phyloP scores from a whole-genome alignment of 805 yeast species.

The Torulaspora delbrueckii region DNA sequence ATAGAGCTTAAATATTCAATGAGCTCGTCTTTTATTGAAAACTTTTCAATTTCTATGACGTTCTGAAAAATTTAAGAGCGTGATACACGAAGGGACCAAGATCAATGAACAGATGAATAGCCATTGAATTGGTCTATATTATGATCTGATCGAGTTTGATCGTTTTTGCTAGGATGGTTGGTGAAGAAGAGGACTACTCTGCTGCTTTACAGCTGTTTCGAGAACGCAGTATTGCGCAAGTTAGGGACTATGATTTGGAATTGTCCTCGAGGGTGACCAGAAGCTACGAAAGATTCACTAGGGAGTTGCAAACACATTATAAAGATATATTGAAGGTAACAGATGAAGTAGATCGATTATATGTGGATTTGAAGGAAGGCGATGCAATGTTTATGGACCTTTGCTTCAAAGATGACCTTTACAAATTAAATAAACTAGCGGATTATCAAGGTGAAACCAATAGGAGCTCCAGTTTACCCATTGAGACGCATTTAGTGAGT shows the following conservation, averaged over 20 bases:
- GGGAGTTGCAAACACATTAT: constrained; percentile 23
- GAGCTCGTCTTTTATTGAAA: constrained; percentile 10
- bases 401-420: constrained; percentile 31
- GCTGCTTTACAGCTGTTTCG: constrained; percentile 15
- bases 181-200: not conserved
- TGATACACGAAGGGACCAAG: constrained; percentile 9
- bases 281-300: constrained; percentile 19
- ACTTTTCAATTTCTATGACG: constrained; percentile 11
- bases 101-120: not conserved
- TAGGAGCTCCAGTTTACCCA: not conserved
- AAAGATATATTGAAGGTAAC: constrained; percentile 27
- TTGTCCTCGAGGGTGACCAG: constrained; percentile 14
- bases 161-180: not conserved
- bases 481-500: not conserved
- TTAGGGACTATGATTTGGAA: constrained; percentile 18
- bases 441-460: constrained; percentile 6
- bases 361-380: constrained; percentile 14
- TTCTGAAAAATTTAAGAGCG: constrained; percentile 6
- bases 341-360: constrained; percentile 17
- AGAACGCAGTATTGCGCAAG: constrained; percentile 14
- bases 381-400: constrained; percentile 27
- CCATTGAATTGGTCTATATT: not conserved
- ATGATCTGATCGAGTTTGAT: not conserved
- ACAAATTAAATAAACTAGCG: constrained; percentile 22
- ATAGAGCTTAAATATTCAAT: constrained; percentile 1